These are phyloP conservation scores for Globisporangium nagaii DNA, from an alignment of 352 stramenopile species.

Conservation along the genomic window DNA sequence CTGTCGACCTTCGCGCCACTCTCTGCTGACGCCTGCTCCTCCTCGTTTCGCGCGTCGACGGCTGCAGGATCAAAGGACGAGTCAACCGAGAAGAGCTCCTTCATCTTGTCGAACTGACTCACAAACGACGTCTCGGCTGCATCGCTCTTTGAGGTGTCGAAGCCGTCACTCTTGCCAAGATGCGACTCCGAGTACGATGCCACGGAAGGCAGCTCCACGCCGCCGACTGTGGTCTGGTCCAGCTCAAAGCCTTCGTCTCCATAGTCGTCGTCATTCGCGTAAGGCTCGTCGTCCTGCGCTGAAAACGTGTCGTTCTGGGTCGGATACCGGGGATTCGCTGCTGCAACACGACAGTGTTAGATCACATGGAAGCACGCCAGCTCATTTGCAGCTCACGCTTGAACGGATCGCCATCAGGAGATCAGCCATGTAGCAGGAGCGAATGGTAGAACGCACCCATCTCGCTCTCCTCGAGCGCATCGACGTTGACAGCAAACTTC, in stretches of 20 bases:
- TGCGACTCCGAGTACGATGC: not conserved
- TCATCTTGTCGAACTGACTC: slow-evolving; percentile 36
- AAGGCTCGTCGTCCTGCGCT: slow-evolving; percentile 4
- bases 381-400: not conserved
- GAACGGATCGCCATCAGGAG: too few species aligned
- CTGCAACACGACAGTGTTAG: not conserved
- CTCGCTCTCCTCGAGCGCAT: slow-evolving; percentile 45
- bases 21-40: not conserved
- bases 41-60: not conserved
- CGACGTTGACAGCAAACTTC: slow-evolving; percentile 64
- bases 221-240: slow-evolving; percentile 37
- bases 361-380: not conserved
- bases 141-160: slow-evolving; percentile 6
- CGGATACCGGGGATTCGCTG: slow-evolving; percentile 10
- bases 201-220: not conserved
- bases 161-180: not conserved
- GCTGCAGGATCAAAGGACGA: slow-evolving; percentile 16
- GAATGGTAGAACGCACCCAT: slow-evolving; percentile 26
- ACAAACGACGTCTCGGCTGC: slow-evolving; percentile 12
- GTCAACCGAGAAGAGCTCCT: slow-evolving; percentile 18
- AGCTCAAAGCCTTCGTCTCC: slow-evolving; percentile 61
- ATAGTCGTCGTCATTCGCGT: slow-evolving; percentile 35
- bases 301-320: slow-evolving; percentile 3
- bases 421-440: too few species aligned
- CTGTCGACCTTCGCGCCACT: not conserved